phyloP scores from a whole-genome alignment of 139 green algal genomes.

The Micractinium sp. region DNA sequence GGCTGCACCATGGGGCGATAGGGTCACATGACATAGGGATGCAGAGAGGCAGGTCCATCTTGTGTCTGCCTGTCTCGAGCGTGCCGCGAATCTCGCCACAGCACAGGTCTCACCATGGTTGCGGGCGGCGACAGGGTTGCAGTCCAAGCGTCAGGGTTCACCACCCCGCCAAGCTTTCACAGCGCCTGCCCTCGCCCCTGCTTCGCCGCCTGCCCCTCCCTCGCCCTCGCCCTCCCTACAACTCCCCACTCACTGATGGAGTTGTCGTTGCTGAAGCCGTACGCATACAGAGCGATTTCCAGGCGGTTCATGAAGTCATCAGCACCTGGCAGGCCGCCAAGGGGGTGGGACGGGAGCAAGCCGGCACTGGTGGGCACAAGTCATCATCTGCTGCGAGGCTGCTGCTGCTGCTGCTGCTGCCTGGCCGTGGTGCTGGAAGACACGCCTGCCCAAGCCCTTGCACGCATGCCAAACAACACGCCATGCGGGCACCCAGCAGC shows the following conservation, averaged over 20 bases:
- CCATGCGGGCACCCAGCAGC: too few relatives aligned
- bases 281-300: slow-evolving; percentile 73
- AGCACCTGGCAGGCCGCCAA: slow-evolving; percentile 38
- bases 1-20: too few relatives aligned
- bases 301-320: slow-evolving; percentile 85
- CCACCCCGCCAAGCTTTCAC: background rate
- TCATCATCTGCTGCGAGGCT: too few relatives aligned
- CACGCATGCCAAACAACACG: too few relatives aligned
- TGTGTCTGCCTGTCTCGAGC: slow-evolving; percentile 75
- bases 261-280: slow-evolving; percentile 84
- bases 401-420: too few relatives aligned
- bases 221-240: background rate
- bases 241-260: slow-evolving; percentile 64
- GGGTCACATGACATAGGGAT: too few relatives aligned
- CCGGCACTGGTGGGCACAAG: too few relatives aligned
- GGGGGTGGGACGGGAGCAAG: slow-evolving; percentile 64
- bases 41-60: slow-evolving; percentile 63
- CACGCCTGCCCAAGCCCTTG: too few relatives aligned
- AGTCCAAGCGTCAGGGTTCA: too few relatives aligned
- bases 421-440: too few relatives aligned
- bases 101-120: slow-evolving; percentile 86
- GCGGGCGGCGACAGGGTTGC: background rate
- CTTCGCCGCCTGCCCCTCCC: background rate
- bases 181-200: background rate
- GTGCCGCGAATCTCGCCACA: slow-evolving; percentile 81